Evolutionary conservation across 164 flowering plant species (phyloP), one percentile per base, ranked within the genome.

Genomic region (Brasenia schreberi): DNA sequence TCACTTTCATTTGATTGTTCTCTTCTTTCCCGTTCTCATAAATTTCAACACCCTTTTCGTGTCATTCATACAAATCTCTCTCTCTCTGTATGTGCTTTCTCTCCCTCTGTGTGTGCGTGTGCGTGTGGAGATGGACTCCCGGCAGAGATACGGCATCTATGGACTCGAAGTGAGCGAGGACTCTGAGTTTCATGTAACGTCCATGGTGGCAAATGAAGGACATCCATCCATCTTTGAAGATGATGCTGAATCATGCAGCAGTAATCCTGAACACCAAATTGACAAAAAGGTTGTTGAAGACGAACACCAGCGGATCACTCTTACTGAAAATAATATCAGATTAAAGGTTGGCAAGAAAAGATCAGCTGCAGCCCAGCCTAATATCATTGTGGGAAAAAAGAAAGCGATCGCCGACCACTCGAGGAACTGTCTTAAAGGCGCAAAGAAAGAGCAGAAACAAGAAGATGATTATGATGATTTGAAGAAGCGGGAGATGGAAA

Each of bases 401-500:
- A 12, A 7, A 45, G 7, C 14, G 53, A 45, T 45, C 11, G 53
- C 14, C 53, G 53, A 45, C 14, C 53, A 2, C 53, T 12, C 11
- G 53, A 45, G 53, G 14, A 12, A 45, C 53, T 45, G 53, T 4
- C 14, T 7, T 12, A 45, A 7, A 12, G 7, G 53, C 14, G 4
- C 53, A 12, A 12, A 2, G 53, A 12, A 45, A 12, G 53, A 12
- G 53, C 42, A 7, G 71, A 5, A 14, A 60, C 64, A 43, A 4
- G 43, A 65, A 61, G 61, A 61, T 17, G 10, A 45, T 7, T 7
- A 45, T 45, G 53, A 45, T 45, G 53, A 33, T 45, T 59, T 33
- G 45, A 18, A 14, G 58, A 63, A 59, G 70, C 62, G 64, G 45
- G 69, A 73, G 59, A 59, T 19, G 56, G 76, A 73, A 64, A 59